Evolutionary conservation across 148 eudicot genomes (phyloP), one percentile per base, ranked within the genome.

Genomic region (Chenopodium suecicum): DNA sequence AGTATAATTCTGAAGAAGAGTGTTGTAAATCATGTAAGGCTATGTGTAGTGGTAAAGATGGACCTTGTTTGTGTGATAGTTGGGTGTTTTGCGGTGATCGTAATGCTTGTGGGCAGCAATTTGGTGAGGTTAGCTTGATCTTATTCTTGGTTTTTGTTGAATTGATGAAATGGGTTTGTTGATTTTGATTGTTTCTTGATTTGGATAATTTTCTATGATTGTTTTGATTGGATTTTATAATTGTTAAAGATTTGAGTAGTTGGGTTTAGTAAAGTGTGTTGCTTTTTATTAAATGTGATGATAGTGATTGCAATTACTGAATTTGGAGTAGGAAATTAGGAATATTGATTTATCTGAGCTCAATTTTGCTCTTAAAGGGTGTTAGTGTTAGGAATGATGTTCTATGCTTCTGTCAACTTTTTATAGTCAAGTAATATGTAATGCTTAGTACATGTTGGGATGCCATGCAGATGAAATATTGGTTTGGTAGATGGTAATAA

Each of bases 81-180:
- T 92, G 95, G 95, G 95, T 92, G 78, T 92, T 90, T 86, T 92
- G 95, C 77, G 95, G 93, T 58, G 86, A 92, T 85, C 86, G 75
- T n/a, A 63, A 82, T 17, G 89, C 89, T 31, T 92, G 95, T 81
- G 93, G 95, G 2, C 25, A 84, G 25, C 87, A 89, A 73, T 90
- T 89, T 50, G 92, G 95, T 48, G 95, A 92, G 95, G 95, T 92
- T 62, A 86, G 88, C 65, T 74, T 63, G 65, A 19, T 29, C 75
- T 63, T 34, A 4, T 77, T 71, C 4, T 54, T 77, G 48, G 4
- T 29, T 58, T 16, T 66, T 72, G 19, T 7, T 60, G n/a, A 65
- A 31, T 62, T 81, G 63, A 19, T 78, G 23, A 44, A 58, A 47
- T 31, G 56, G 13, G 31, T 62, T 72, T 73, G 20, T 78, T 32